A percentile compares a stretch with the other conserved stretches of the same genome.
Evolutionary conservation across 2,329 filamentous ascomycete genomes (phyloP).

Genomic region (Colletotrichum falcatum): DNA sequence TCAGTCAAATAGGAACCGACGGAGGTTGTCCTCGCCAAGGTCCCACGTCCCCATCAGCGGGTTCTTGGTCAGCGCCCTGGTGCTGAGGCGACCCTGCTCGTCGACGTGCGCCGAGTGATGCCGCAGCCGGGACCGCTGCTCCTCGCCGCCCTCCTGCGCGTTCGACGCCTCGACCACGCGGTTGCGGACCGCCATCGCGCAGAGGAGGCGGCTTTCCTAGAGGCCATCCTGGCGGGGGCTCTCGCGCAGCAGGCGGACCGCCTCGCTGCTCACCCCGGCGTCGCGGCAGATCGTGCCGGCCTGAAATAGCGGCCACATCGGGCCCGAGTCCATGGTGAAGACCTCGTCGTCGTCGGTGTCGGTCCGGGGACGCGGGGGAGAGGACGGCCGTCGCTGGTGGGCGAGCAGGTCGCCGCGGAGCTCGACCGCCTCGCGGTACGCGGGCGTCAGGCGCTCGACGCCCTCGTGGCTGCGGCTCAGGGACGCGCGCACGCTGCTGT

Average conservation of each 20-base stretch:
- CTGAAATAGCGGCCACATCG: conserved; percentile 45
- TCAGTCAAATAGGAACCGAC: conserved; percentile 19
- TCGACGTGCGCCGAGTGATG: no score
- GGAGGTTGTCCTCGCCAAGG: conserved; percentile 15
- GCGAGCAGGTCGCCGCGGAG: conserved; percentile 44
- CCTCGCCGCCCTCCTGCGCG: no score
- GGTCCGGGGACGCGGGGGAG: no score
- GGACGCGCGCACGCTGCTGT: conserved; percentile 42
- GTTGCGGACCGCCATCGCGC: no score
- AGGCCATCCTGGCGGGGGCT: no score
- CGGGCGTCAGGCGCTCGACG: conserved; percentile 44
- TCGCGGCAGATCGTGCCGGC: conserved; percentile 45
- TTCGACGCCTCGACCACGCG: no score
- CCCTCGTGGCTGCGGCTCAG: conserved; percentile 44
- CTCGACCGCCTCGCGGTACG: conserved; percentile 46
- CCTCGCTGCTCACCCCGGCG: conserved; percentile 9
- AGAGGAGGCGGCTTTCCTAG: no score
- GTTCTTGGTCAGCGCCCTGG: conserved; percentile 39
- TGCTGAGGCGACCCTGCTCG: no score
- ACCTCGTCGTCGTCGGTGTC: conserved; percentile 22
- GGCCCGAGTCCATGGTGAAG: conserved; percentile 49
- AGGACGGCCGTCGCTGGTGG: conserved; percentile 31
- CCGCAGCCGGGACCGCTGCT: no score
- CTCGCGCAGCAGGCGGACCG: no score
- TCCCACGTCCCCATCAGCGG: conserved; percentile 29